Conservation (phyloP, 2,329 filamentous ascomycete genomes). For the Dothideomycetes sp. region DNA sequence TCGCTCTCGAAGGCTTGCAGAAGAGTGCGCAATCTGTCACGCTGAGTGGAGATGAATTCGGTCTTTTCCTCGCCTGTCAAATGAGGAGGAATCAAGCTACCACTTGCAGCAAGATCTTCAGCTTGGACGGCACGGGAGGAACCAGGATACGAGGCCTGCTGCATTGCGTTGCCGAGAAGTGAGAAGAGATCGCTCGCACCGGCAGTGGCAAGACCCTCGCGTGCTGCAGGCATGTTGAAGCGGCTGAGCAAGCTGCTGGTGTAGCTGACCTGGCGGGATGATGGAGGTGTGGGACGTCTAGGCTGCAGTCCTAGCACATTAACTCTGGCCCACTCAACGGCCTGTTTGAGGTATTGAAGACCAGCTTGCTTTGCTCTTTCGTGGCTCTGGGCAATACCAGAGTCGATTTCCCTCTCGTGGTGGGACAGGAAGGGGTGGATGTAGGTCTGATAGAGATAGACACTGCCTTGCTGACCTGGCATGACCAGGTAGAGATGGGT, state of each 20-base stretch:
- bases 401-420: conserved; percentile 82
- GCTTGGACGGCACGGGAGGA: conserved; percentile 29
- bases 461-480: conserved; percentile 93
- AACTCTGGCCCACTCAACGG: conserved; percentile 51
- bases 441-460: conserved; percentile 71
- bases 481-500: conserved; percentile 90
- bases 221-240: conserved; percentile 69
- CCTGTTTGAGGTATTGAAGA: conserved; percentile 42
- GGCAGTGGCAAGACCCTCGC: conserved; percentile 31
- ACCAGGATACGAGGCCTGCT: conserved; percentile 29
- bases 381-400: conserved; percentile 73
- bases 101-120: conserved; percentile 44
- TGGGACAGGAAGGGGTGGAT: conserved; percentile 79
- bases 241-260: conserved; percentile 73
- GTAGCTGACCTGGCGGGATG: conserved; percentile 45
- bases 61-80: conserved; percentile 60
- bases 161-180: conserved; percentile 63
- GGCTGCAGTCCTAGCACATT: conserved; percentile 70
- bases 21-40: conserved; percentile 63
- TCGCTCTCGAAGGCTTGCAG: conserved; percentile 71
- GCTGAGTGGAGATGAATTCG: conserved; percentile 66
- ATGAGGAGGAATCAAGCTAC: conserved; percentile 58
- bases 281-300: conserved; percentile 36
- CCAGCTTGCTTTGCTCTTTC: conserved; percentile 68
- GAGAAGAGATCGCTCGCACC: conserved; percentile 60